Percentiles rank a stretch among this genome's conserved stretches.
Evolutionary conservation across 78 protist species (phyloP).

Genomic region (Dictyostelium citrinum): DNA sequence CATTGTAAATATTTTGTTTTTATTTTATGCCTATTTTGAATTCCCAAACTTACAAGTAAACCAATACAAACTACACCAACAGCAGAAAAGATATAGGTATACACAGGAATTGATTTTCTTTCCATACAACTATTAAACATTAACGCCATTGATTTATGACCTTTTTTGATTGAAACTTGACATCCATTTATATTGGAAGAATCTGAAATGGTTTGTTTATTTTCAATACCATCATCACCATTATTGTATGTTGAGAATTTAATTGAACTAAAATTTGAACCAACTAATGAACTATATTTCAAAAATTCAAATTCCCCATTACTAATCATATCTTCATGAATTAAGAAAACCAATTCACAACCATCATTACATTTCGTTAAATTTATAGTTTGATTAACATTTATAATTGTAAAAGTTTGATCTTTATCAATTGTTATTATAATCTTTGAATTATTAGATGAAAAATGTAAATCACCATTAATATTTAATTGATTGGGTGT

Average conservation of each 20-base stretch:
- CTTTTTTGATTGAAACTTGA: not conserved
- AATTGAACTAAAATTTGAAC: not conserved
- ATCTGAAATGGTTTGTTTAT: not conserved
- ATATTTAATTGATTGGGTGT: not conserved
- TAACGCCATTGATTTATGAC: not conserved
- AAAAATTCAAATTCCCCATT: not conserved
- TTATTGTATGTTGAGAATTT: not conserved
- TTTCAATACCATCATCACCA: too few relatives aligned
- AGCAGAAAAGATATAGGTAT: not conserved
- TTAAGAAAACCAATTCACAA: not conserved
- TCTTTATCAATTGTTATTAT: not conserved
- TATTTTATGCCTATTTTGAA: not conserved
- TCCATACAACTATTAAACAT: not conserved
- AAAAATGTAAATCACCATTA: conserved; percentile 3
- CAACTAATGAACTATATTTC: not conserved
- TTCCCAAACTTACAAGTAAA: not conserved
- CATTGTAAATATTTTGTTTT: not conserved
- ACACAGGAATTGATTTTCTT: not conserved
- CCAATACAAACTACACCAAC: not conserved
- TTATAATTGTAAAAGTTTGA: not conserved
- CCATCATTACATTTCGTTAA: not conserved
- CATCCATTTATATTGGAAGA: not conserved
- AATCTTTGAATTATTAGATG: not conserved
- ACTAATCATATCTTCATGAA: not conserved
- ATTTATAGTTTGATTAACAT: not conserved